A percentile compares a stretch with the other conserved stretches of the same genome.
Evolutionary conservation across 1,284 basidiomycete genomes (phyloP).

Genomic region (Rhodotorula sp.): DNA sequence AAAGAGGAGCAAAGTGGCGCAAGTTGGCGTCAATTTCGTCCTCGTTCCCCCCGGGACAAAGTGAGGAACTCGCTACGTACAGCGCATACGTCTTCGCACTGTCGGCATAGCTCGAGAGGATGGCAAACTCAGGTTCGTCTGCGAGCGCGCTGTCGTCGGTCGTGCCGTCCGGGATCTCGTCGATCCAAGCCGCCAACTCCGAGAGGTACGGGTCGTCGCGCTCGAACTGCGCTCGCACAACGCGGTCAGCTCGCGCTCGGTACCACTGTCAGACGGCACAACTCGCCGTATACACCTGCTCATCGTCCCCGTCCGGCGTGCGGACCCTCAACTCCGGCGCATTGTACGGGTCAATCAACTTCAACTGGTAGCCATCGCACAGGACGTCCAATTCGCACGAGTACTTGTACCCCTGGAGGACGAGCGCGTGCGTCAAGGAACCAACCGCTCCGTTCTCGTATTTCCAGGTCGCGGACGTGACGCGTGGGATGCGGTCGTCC

Average conservation of each 20-base stretch:
- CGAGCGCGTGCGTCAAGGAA: constrained; percentile 79
- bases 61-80: constrained; percentile 1
- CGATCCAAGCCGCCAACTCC: constrained; percentile 39
- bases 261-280: too few species aligned
- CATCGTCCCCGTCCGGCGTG: constrained; percentile 67
- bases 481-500: constrained; percentile 59
- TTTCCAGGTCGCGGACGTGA: constrained; percentile 59
- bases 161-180: constrained; percentile 39
- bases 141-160: constrained; percentile 40
- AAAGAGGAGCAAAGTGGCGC: constrained; percentile 52
- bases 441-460: constrained; percentile 89
- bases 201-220: constrained; percentile 47
- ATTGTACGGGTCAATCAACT: constrained; percentile 76
- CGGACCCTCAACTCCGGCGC: constrained; percentile 77
- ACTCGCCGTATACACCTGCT: constrained; percentile 48
- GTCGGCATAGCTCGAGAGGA: constrained; percentile 59
- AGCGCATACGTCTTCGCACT: constrained; percentile 82
- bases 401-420: constrained; percentile 85
- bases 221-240: constrained; percentile 58
- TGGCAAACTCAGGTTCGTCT: constrained; percentile 40
- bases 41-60: too few species aligned
- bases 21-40: too few species aligned
- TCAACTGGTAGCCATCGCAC: constrained; percentile 76
- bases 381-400: constrained; percentile 67
- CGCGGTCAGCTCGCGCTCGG: too few species aligned